Percentiles rank a stretch among this genome's conserved stretches.
These are phyloP conservation scores for Lactifluus piperatus DNA, from an alignment of 768 basidiomycete species.

Conservation along the genomic window DNA sequence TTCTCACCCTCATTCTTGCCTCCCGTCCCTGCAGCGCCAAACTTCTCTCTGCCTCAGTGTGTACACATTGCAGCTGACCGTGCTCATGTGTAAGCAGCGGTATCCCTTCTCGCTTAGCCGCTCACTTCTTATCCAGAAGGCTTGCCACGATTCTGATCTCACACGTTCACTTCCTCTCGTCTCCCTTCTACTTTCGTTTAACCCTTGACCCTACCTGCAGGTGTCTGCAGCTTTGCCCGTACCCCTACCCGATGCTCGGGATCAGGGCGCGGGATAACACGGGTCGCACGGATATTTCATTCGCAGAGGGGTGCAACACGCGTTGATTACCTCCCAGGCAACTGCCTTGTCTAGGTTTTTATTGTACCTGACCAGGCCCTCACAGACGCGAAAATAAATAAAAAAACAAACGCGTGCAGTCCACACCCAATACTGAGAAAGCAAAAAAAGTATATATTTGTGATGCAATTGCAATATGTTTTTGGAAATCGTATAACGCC, in stretches of 20 bases:
- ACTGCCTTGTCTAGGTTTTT: background rate
- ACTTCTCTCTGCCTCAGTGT: background rate
- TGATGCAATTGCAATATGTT: background rate
- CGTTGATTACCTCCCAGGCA: background rate
- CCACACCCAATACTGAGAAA: background rate
- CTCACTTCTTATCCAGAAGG: slow-evolving; percentile 14
- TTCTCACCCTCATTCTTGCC: background rate
- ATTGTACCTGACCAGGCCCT: background rate
- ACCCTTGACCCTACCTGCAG: slow-evolving; percentile 13
- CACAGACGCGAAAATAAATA: background rate
- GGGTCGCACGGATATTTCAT: background rate
- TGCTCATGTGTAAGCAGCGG: background rate
- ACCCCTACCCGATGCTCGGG: background rate
- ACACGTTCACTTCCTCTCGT: slow-evolving; percentile 13
- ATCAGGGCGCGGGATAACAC: no score
- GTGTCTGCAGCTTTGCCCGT: slow-evolving; percentile 6
- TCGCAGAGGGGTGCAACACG: no score
- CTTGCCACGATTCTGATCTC: slow-evolving; percentile 19
- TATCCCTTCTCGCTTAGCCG: slow-evolving; percentile 15
- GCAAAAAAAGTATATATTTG: background rate
- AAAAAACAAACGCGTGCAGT: background rate
- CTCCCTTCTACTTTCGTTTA: background rate
- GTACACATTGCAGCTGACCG: background rate
- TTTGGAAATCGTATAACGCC: no score
- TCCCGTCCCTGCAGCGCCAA: background rate